A percentile compares a stretch with the other conserved stretches of the same genome.
Evolutionary conservation across 129 eudicot species (phyloP).

Genomic region (Saussurea involucrata): DNA sequence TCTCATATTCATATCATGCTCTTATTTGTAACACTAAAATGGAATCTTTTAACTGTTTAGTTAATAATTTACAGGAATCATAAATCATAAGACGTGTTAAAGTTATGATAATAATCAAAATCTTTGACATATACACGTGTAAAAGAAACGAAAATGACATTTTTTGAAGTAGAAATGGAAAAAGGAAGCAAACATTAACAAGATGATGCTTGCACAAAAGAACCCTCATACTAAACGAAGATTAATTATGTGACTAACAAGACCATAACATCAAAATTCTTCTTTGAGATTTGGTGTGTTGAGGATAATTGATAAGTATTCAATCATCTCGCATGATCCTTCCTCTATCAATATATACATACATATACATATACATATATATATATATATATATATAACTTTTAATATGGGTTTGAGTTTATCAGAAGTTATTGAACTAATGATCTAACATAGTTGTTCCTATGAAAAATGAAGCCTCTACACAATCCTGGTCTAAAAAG

Average conservation of each 20-base stretch:
- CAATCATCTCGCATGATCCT: neutral
- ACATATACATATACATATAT: too few relatives aligned
- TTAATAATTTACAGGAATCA: conserved; percentile 16
- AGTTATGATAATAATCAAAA: neutral
- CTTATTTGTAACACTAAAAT: conserved; percentile 18
- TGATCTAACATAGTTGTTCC: neutral
- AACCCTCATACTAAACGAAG: neutral
- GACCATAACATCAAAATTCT: neutral
- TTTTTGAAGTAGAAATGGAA: neutral
- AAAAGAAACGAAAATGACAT: neutral
- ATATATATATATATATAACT: too few relatives aligned
- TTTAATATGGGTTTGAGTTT: neutral
- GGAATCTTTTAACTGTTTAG: conserved; percentile 5
- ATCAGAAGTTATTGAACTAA: too few relatives aligned
- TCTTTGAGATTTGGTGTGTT: neutral
- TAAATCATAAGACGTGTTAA: conserved; percentile 19
- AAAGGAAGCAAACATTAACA: neutral
- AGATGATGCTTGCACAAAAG: neutral
- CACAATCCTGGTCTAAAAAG: too few relatives aligned
- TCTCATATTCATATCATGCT: conserved; percentile 11
- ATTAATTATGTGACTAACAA: neutral
- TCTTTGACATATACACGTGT: neutral
- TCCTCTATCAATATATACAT: too few relatives aligned
- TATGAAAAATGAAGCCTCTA: too few relatives aligned
- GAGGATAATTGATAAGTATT: neutral